Base-by-base conservation (phyloP, 176 grass and related monocot genomes). In the Oryza brachyantha region DNA sequence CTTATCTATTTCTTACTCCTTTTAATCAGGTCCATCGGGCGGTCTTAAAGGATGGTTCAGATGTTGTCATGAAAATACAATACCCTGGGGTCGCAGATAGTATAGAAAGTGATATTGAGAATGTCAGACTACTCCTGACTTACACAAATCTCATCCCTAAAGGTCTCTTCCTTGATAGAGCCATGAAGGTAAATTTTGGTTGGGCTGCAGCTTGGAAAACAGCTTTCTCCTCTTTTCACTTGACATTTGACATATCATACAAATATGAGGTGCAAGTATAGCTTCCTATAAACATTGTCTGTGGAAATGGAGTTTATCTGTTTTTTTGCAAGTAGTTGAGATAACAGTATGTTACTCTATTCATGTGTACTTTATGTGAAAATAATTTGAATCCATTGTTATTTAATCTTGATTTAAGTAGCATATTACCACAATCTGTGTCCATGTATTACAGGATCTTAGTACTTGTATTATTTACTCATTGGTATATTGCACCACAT, bases 141-240 rank as follows among this genome's bases (percentile, higher is more conserved):
- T 98, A 94, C 66, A 98, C 96, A 75, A 98, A 94, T 76, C 87
- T 98, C 77, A 98, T 98, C 66, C 96, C 92, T 75, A 93, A 98
- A 87, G 96, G 96, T 64, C 96, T 98, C 89, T 94, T 94, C 50
- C 92, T 98, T 86, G 96, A 98, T 76, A 87, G 86, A 82, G 96
- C 96, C 80, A 92, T 98, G 29, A 90, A 98, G 96, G 96, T 98
- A 92, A 83, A 26, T 87, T 27, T 66, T 65, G 66, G 42, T 66
- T 42, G 21, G 16, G 7, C n/a, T 57, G 2, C 52, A 57, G 7
- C 52, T 57, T 57, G 8, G 21, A 24, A 22, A 57, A 57, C 52
- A 57, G 52, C 13, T 26, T n/a, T 61, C 17, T 68, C 8, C 48
- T 38, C 35, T 24, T 74, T 61, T 36, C 29, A 65, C 22, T 26